These are phyloP conservation scores for Cymodocea nodosa DNA, from an alignment of 116 monocot genomes.

Conservation along the genomic window DNA sequence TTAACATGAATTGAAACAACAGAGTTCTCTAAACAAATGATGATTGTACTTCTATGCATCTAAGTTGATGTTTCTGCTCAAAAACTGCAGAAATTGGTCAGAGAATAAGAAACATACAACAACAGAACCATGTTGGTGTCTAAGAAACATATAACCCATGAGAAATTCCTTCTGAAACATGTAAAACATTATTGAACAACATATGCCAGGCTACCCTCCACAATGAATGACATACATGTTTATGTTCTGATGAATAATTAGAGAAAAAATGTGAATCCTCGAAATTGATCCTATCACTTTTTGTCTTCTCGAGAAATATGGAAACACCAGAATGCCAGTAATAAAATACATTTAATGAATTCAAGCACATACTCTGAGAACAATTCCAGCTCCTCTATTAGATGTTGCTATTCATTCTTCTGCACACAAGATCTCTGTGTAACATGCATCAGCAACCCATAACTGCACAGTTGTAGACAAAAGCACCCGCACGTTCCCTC, in stretches of 20 bases:
- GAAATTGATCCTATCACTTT: slow-evolving; percentile 5
- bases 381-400: slow-evolving; percentile 7
- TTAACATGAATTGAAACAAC: too few relatives aligned
- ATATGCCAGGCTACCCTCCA: slow-evolving; percentile 4
- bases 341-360: not conserved
- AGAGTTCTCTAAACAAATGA: too few relatives aligned
- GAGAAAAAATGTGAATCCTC: slow-evolving; percentile 4
- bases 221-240: not conserved
- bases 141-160: too few relatives aligned
- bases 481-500: slow-evolving; percentile 57
- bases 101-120: too few relatives aligned
- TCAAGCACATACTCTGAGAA: not conserved
- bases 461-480: slow-evolving; percentile 89
- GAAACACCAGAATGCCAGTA: not conserved
- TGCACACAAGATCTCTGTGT: not conserved
- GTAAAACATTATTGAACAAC: slow-evolving; percentile 4
- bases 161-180: not conserved
- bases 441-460: slow-evolving; percentile 65
- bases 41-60: too few relatives aligned
- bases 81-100: too few relatives aligned
- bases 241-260: slow-evolving; percentile 5
- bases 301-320: not conserved
- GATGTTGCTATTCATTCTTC: slow-evolving; percentile 9
- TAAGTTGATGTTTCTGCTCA: too few relatives aligned
- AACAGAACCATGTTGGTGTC: too few relatives aligned